These are phyloP conservation scores for Thelonectria blattea DNA, from an alignment of 2,329 filamentous ascomycete genomes.

Conservation along the genomic window DNA sequence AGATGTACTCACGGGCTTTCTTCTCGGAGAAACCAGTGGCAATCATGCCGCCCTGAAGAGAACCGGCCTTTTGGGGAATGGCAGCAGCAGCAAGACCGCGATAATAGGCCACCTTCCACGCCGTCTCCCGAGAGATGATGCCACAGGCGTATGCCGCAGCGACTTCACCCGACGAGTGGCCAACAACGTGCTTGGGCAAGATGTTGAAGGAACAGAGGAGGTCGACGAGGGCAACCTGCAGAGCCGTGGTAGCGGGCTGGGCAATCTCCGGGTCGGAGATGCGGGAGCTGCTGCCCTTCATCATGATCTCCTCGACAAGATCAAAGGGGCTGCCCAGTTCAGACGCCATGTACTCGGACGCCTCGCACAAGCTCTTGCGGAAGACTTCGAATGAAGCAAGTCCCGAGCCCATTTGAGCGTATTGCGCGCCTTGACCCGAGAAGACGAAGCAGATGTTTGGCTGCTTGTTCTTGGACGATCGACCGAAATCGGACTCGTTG, in stretches of 20 bases:
- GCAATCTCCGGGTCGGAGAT: constrained; percentile 46
- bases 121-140: constrained; percentile 44
- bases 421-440: constrained; percentile 52
- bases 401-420: constrained; percentile 50
- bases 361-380: constrained; percentile 45
- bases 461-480: constrained; percentile 35
- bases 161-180: constrained; percentile 56
- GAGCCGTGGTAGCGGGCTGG: constrained; percentile 50
- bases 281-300: constrained; percentile 29
- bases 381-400: constrained; percentile 51
- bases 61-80: constrained; percentile 36
- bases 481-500: constrained; percentile 28
- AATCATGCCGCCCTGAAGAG: constrained; percentile 50
- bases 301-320: constrained; percentile 46
- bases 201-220: constrained; percentile 45
- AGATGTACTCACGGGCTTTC: constrained; percentile 40
- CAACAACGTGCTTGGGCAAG: constrained; percentile 44
- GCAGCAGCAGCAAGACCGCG: constrained; percentile 46
- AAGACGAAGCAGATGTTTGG: constrained; percentile 50
- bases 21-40: constrained; percentile 44
- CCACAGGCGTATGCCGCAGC: constrained; percentile 51
- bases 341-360: constrained; percentile 40
- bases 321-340: constrained; percentile 42
- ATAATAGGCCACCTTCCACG: constrained; percentile 51
- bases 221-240: constrained; percentile 52